Base-by-base conservation (phyloP, 441 rosid genomes). In the Gossypium gossypioides region DNA sequence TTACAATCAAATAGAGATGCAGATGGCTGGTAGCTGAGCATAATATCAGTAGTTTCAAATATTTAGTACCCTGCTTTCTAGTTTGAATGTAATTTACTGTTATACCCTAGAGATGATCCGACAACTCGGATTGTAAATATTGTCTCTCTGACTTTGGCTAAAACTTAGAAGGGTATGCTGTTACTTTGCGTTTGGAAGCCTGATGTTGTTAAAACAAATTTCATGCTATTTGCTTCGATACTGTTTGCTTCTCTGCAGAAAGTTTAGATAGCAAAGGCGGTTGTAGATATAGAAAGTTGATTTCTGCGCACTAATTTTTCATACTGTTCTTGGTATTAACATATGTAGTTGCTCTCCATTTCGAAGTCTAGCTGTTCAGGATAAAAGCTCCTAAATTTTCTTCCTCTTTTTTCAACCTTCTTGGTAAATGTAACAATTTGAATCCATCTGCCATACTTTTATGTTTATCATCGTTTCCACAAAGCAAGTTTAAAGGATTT, bases 1-100 rank as follows among this genome's bases (percentile, higher is more conserved):
- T 90, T 29, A 86, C 89, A 52, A 73, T 73, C 64, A 73, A 65
- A 16, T 73, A 73, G 62, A 63, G 55, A 85, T 79, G 82, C 83
- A 82, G 79, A 64, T n/a, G 65, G 62, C 19, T 44, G 37, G 71
- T 18, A 73, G 69, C 29, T 29, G 48, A 9, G n/a, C 58, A 51
- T 21, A 4, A 37, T 54, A 48, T 58, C 70, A 72, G 60, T n/a
- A 54, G 58, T 71, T 55, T 40, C 68, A 6, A 48, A 46, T 15
- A 72, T 84, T 70, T 69, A 22, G 15, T 46, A 40, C 62, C 27
- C 4, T 67, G 58, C 22, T 62, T 71, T 73, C 57, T 70, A 51
- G 71, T 76, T 68, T 58, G 65, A 72, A 56, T 75, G 52, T 65
- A 22, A 67, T 66, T 37, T 70, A 6, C 58, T 37, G 24, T 18